Evolutionary conservation across 225 moss, liverwort and hornwort species (phyloP).

Genomic region (Physcomitrium patens): DNA sequence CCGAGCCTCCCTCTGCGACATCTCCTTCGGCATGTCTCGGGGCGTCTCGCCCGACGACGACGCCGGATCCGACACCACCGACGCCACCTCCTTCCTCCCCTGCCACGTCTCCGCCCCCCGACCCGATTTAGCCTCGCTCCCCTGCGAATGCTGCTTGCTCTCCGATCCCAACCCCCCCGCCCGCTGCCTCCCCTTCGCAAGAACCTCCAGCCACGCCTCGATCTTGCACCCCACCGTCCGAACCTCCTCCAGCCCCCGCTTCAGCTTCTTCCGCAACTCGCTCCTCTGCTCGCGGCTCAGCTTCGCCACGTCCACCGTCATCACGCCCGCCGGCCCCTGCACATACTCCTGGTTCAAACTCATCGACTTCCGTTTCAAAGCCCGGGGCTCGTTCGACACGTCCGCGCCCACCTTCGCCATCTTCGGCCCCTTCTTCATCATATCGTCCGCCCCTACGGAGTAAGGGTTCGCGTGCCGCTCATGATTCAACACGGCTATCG

Average conservation of each 20-base stretch:
- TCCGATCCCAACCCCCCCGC: slow-evolving; percentile 26
- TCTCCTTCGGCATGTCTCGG: slow-evolving; percentile 31
- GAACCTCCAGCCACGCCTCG: slow-evolving; percentile 51
- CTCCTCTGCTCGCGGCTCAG: slow-evolving; percentile 47
- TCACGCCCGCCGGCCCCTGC: neutral
- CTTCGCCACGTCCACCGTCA: slow-evolving; percentile 34
- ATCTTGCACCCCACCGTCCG: slow-evolving; percentile 24
- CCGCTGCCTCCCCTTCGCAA: slow-evolving; percentile 7
- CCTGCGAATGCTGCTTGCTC: slow-evolving; percentile 22
- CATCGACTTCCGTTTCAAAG: slow-evolving; percentile 69
- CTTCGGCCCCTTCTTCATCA: slow-evolving; percentile 33
- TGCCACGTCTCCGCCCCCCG: too few species aligned
- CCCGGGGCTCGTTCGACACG: slow-evolving; percentile 12
- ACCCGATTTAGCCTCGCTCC: slow-evolving; percentile 42
- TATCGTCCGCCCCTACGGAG: slow-evolving; percentile 7
- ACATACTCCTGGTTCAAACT: slow-evolving; percentile 62
- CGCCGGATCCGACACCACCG: slow-evolving; percentile 36
- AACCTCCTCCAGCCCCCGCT: slow-evolving; percentile 57
- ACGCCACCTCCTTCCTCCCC: slow-evolving; percentile 56
- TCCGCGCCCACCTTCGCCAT: slow-evolving; percentile 23
- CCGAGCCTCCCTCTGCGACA: slow-evolving; percentile 43
- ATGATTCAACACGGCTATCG: slow-evolving; percentile 26
- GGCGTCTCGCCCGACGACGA: slow-evolving; percentile 44
- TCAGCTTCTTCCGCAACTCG: slow-evolving; percentile 60
- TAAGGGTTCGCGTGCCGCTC: slow-evolving; percentile 26